Evolutionary conservation across 75 land plant species (phyloP).

Genomic region (Adiantum capillusveneris): DNA sequence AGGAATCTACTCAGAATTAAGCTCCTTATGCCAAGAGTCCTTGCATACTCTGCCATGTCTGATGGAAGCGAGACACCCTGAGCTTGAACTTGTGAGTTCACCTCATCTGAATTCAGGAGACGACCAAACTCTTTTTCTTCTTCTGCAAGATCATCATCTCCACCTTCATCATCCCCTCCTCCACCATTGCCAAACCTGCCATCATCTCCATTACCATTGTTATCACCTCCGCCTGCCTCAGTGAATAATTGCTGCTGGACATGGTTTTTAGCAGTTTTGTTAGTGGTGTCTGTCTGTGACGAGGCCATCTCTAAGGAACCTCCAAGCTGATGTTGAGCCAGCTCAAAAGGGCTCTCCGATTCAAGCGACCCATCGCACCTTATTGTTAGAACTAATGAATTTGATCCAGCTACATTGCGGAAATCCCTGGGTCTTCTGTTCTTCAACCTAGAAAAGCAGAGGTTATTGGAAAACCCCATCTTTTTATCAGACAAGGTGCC

Average conservation of each 20-base stretch:
- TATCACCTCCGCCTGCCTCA: slow-evolving; percentile 34
- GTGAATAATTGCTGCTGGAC: neutral
- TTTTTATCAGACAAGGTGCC: no score
- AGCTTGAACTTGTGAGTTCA: slow-evolving; percentile 43
- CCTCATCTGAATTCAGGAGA: slow-evolving; percentile 68
- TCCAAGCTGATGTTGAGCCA: no score
- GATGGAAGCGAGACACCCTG: slow-evolving; percentile 62
- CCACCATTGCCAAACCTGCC: slow-evolving; percentile 40
- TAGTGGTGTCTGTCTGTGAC: no score
- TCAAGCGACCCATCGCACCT: no score
- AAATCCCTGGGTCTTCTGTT: no score
- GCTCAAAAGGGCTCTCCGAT: no score
- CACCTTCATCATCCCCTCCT: slow-evolving; percentile 18
- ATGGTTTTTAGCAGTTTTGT: neutral
- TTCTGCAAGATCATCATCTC: slow-evolving; percentile 11
- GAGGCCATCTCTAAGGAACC: no score
- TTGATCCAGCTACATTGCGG: no score
- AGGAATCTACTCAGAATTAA: slow-evolving; percentile 61
- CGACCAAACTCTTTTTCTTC: slow-evolving; percentile 74
- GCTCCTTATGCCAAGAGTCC: slow-evolving; percentile 52
- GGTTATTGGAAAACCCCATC: no score
- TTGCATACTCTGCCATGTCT: slow-evolving; percentile 85
- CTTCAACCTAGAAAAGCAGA: no score
- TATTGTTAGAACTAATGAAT: no score
- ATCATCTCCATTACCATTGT: slow-evolving; percentile 20